Conservation (phyloP, 306 rosid species). For the Oxytropis ochrocephala region DNA sequence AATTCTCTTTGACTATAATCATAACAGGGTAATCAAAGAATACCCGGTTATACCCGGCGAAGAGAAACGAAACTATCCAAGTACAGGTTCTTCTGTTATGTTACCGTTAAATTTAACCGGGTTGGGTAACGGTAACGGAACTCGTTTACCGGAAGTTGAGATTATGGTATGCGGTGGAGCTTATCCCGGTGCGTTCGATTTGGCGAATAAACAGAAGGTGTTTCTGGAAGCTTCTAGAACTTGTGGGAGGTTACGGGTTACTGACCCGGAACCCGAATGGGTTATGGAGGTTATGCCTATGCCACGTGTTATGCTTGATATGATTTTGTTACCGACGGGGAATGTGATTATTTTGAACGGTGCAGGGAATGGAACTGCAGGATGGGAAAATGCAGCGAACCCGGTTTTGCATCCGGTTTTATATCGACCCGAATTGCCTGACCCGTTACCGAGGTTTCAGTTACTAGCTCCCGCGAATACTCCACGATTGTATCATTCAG, state of each 20-base stretch:
- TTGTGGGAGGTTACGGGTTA: conserved; percentile 50
- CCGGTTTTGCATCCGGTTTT: conserved; percentile 52
- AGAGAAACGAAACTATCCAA: conserved; percentile 59
- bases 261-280: conserved; percentile 54
- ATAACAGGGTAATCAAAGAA: conserved; percentile 26
- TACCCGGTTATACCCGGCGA: conserved; percentile 48
- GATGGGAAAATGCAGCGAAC: conserved; percentile 56
- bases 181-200: conserved; percentile 37
- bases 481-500: conserved; percentile 66
- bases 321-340: conserved; percentile 59
- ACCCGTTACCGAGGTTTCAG: conserved; percentile 24
- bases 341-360: conserved; percentile 61
- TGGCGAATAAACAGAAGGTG: conserved; percentile 1
- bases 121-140: not conserved
- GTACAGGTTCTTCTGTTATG: conserved; percentile 74
- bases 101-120: conserved; percentile 40
- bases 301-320: conserved; percentile 67
- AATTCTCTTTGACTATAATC: conserved; percentile 35
- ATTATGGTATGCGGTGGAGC: conserved; percentile 78
- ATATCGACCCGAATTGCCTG: conserved; percentile 22
- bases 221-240: conserved; percentile 42
- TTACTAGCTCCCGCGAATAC: conserved; percentile 34
- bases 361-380: conserved; percentile 59
- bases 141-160: conserved; percentile 35
- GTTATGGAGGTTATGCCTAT: conserved; percentile 58